Evolutionary conservation across 306 rosid genomes (phyloP).

Genomic region (Cucumis melo): DNA sequence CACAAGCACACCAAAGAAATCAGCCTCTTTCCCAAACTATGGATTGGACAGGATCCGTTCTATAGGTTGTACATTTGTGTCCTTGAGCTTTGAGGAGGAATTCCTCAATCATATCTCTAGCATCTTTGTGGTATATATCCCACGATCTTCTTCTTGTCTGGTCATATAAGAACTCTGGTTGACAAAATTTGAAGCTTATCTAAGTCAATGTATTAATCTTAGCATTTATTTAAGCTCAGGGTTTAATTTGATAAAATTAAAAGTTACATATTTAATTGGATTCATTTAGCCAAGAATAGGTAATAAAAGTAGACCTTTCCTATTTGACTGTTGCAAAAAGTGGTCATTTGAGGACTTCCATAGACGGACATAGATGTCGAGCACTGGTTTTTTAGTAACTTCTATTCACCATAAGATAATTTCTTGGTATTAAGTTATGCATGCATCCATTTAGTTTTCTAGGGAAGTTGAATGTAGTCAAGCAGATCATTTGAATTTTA

Average conservation of each 20-base stretch:
- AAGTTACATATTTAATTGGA: not conserved
- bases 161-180: no score
- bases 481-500: not conserved
- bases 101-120: no score
- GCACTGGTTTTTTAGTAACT: not conserved
- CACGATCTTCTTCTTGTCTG: no score
- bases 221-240: not conserved
- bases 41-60: no score
- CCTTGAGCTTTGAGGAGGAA: no score
- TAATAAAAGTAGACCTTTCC: not conserved
- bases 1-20: no score
- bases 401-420: not conserved
- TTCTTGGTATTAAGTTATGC: not conserved
- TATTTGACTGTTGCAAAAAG: not conserved
- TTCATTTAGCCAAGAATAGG: not conserved
- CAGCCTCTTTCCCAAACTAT: no score
- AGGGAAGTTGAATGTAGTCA: not conserved
- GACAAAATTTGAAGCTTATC: no score
- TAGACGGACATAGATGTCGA: not conserved
- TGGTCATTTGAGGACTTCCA: not conserved
- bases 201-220: no score
- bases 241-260: not conserved
- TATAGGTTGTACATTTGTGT: no score
- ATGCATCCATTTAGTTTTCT: not conserved
- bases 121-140: no score